phyloP scores from a whole-genome alignment of 768 basidiomycete species.

The Boletus reticulatus region DNA sequence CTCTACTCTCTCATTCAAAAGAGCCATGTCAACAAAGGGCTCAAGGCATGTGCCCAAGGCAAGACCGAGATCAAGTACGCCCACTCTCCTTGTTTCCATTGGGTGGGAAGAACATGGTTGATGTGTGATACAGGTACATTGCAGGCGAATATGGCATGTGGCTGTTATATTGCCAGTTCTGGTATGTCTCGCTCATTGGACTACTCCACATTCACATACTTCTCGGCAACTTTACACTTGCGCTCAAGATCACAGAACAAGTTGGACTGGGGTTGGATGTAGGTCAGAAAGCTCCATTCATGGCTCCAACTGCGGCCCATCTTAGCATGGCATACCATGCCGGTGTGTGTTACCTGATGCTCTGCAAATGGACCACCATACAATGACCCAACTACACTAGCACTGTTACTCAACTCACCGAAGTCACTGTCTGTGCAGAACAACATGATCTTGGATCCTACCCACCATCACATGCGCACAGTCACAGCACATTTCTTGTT shows the following conservation, averaged over 20 bases:
- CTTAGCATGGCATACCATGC: conserved; percentile 95
- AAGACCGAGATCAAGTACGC: conserved; percentile 82
- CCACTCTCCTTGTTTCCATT: neutral
- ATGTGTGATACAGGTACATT: conserved; percentile 54
- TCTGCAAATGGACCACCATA: conserved; percentile 96
- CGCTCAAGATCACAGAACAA: conserved; percentile 91
- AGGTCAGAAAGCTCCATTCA: conserved; percentile 90
- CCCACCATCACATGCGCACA: conserved; percentile 77
- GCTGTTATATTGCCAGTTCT: conserved; percentile 90
- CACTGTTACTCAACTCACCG: conserved; percentile 42
- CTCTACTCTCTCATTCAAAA: conserved; percentile 99
- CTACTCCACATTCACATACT: conserved; percentile 96
- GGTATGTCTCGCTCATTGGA: conserved; percentile 96
- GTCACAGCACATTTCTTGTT: conserved; percentile 83
- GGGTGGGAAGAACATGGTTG: neutral
- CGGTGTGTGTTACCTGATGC: conserved; percentile 95
- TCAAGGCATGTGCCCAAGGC: conserved; percentile 76
- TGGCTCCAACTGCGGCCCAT: conserved; percentile 95
- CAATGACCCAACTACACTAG: conserved; percentile 68
- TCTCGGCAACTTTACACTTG: conserved; percentile 93
- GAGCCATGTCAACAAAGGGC: conserved; percentile 91
- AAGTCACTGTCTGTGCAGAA: conserved; percentile 19
- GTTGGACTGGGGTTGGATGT: conserved; percentile 91
- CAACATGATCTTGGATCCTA: conserved; percentile 51
- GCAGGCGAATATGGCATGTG: conserved; percentile 90